Evolutionary conservation across 768 basidiomycete genomes (phyloP), one percentile per base, ranked within the genome.

Genomic region (Piloderma croceum): DNA sequence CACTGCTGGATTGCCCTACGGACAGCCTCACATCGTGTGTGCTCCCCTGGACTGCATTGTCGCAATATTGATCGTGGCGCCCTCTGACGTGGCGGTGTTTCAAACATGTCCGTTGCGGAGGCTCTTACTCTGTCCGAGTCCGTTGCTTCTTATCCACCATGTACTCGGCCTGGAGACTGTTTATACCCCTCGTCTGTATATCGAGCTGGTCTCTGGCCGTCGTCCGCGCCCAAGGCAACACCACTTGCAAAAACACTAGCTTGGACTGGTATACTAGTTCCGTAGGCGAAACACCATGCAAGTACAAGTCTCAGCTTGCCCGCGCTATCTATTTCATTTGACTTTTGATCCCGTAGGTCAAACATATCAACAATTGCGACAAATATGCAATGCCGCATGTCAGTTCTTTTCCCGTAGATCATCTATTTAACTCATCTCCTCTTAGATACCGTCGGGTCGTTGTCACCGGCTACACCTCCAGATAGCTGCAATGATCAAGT

Each of bases 261-360:
- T 35, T 54, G 13, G 48, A 59, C 17, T 59, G 57, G 54, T 58
- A 59, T 38, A 54, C 54, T 6, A 42, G 44, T 24, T 44, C 45
- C 3, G 54, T 56, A 3, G 57, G 57, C 18, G 57, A 59, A 38
- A 50, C 57, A 24, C 57, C 57, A 15, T 58, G 57, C 58, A 34
- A 46, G 57, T 27, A 19, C 18, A 15, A 12, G 5, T 6, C 7
- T 7, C 24, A 10, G 40, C 23, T 13, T 27, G 18, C 2, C 18
- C 19, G 9, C 29, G 1, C 13, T 21, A 6, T 11, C n/a, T 15
- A 38, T 17, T 20, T 11, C 12, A 4, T n/a, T 31, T 18, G 10
- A 38, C 37, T 37, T 3, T 24, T n/a, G n/a, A n/a, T n/a, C 23
- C 11, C 20, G 10, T 10, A 55, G 57, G 57, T 41, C 18, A 22